Conservation (phyloP, 2,329 filamentous ascomycete species). For the Cladophialophora yegresii region DNA sequence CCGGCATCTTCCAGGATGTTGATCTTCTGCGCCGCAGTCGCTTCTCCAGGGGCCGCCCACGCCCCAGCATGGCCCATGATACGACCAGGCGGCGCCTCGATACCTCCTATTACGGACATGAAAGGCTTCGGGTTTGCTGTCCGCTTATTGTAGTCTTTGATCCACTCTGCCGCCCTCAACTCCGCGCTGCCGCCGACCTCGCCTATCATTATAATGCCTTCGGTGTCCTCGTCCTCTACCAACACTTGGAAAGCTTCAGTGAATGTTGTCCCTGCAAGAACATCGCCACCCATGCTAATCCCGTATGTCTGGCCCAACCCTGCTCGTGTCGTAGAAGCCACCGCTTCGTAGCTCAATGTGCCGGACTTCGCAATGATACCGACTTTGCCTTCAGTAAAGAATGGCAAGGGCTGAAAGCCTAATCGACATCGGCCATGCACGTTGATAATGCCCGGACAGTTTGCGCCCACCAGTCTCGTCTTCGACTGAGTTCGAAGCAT, state of each 20-base stretch:
- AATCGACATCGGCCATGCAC: slow-evolving; percentile 69
- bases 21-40: slow-evolving; percentile 66
- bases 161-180: slow-evolving; percentile 72
- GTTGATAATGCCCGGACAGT: slow-evolving; percentile 77
- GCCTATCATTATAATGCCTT: slow-evolving; percentile 71
- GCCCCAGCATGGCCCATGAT: slow-evolving; percentile 82
- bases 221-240: slow-evolving; percentile 65
- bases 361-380: slow-evolving; percentile 80
- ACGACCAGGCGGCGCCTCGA: slow-evolving; percentile 62
- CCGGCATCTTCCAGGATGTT: slow-evolving; percentile 66
- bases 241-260: slow-evolving; percentile 70
- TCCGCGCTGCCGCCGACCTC: slow-evolving; percentile 72
- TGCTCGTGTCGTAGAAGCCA: slow-evolving; percentile 71
- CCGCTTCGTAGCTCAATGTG: slow-evolving; percentile 77
- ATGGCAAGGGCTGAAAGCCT: slow-evolving; percentile 75
- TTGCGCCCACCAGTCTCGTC: slow-evolving; percentile 75
- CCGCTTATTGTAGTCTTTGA: slow-evolving; percentile 63
- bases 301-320: slow-evolving; percentile 76
- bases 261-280: slow-evolving; percentile 72
- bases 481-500: slow-evolving; percentile 71
- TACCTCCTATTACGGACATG: slow-evolving; percentile 69
- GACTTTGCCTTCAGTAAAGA: slow-evolving; percentile 68
- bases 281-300: slow-evolving; percentile 75
- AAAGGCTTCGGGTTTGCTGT: slow-evolving; percentile 70
- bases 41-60: slow-evolving; percentile 67